phyloP scores from a whole-genome alignment of 805 yeast genomes.

The Kodamaea kaohsiungensis region DNA sequence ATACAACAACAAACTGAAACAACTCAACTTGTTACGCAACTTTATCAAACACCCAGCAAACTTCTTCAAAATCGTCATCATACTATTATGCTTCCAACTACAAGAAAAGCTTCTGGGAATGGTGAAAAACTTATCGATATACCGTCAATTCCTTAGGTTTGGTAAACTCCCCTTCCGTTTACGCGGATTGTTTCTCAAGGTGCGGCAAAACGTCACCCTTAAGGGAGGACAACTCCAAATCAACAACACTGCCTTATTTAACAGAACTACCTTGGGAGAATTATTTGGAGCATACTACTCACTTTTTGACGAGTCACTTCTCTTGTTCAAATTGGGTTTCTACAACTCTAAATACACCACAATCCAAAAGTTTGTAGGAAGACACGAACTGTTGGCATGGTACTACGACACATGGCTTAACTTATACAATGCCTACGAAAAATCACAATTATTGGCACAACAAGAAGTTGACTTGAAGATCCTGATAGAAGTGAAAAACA shows the following conservation, averaged over 20 bases:
- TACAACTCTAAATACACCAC: slow-evolving; percentile 22
- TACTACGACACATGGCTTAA: slow-evolving; percentile 62
- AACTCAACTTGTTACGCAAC: slow-evolving; percentile 33
- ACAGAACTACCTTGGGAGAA: slow-evolving; percentile 50
- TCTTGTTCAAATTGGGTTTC: slow-evolving; percentile 56
- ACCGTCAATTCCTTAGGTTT: slow-evolving; percentile 68
- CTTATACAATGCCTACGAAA: slow-evolving; percentile 50
- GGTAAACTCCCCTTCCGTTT: slow-evolving; percentile 69
- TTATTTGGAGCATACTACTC: slow-evolving; percentile 61
- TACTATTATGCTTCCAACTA: slow-evolving; percentile 42
- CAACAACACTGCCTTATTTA: slow-evolving; percentile 27
- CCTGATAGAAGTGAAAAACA: slow-evolving; percentile 60
- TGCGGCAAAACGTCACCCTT: slow-evolving; percentile 19
- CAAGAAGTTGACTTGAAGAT: slow-evolving; percentile 56
- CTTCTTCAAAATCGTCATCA: slow-evolving; percentile 34
- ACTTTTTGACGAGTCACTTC: slow-evolving; percentile 60
- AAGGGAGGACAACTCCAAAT: slow-evolving; percentile 12
- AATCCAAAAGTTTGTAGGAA: slow-evolving; percentile 39
- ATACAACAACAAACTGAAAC: slow-evolving; percentile 33
- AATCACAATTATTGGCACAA: slow-evolving; percentile 42
- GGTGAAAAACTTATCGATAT: slow-evolving; percentile 50
- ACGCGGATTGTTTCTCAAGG: slow-evolving; percentile 34
- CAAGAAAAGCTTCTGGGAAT: slow-evolving; percentile 43
- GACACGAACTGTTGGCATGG: slow-evolving; percentile 71
- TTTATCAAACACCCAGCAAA: slow-evolving; percentile 39